Evolutionary conservation across 192 early-diverging fungal genomes (phyloP), one percentile per base, ranked within the genome.

Genomic region (Gryganskiella cystojenkinii): DNA sequence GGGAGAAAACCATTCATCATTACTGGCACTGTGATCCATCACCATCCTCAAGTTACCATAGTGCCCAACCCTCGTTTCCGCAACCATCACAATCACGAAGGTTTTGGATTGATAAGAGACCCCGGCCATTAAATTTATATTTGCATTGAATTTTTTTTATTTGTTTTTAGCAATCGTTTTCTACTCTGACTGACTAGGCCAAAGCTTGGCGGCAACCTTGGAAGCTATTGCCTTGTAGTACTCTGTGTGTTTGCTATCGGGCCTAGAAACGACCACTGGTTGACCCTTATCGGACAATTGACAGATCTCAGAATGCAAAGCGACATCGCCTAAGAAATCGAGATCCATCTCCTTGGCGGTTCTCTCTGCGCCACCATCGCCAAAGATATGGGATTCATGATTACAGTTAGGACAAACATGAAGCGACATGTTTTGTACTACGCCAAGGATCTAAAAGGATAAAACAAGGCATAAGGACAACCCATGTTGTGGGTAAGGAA

Each of bases 381-480:
- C 95, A 81, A 97, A 97, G 59, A 96, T 90, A 69, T 93, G 89
- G 0, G 89, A 85, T 71, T 86, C 78, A 79, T 94, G 90, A 6
- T 85, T 81, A 69, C 95, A 97, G 51, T 93, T 90, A 8, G 92
- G 88, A 67, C 95, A 97, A 10, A 87, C 75, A 66, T 89, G 95
- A 7, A 87, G 79, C 22, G 88, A 90, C 95, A 97, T 97, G 73
- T 97, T 97, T 70, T 97, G 89, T 1, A 96, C 89, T 17, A 95
- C 51, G 10, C 95, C 95, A 9, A 96, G 81, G 46, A 96, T 94
- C 93, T 94, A 55, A 19, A 52, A 51, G 8, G n/a, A 52, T 47
- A n/a, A 28, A 14, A 53, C 40, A 58, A 10, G 34, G 58, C n/a
- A n/a, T n/a, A n/a, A n/a, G n/a, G n/a, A n/a, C n/a, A n/a, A n/a